These are phyloP conservation scores for Aspergillus phoenicis DNA, from an alignment of 2,329 filamentous ascomycete genomes.

Conservation along the genomic window DNA sequence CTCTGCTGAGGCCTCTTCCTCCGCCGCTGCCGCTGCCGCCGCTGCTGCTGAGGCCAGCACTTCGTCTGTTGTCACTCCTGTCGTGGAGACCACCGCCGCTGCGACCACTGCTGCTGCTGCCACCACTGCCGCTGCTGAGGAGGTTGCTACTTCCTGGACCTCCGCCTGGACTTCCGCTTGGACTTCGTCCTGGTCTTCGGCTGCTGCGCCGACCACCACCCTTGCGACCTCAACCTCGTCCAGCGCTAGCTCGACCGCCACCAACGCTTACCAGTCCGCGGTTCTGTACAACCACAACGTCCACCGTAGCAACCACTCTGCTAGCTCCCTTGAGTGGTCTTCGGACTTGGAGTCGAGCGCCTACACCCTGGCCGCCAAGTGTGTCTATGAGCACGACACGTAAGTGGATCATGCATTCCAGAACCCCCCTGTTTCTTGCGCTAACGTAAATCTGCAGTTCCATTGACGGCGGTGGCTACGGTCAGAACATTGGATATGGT, in stretches of 20 bases:
- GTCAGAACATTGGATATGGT: constrained; percentile 87
- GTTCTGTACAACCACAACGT: constrained; percentile 77
- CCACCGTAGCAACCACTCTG: constrained; percentile 81
- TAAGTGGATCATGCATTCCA: constrained; percentile 42
- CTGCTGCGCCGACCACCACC: constrained; percentile 11
- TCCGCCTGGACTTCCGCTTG: constrained; percentile 18
- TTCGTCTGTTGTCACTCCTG: not conserved
- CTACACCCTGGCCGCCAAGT: constrained; percentile 62
- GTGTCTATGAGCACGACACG: constrained; percentile 75
- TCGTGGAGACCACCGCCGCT: not conserved
- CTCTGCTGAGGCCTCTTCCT: not conserved
- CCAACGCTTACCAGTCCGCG: constrained; percentile 21
- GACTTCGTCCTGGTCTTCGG: constrained; percentile 16
- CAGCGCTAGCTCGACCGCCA: constrained; percentile 19
- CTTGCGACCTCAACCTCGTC: constrained; percentile 22
- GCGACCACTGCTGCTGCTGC: not conserved
- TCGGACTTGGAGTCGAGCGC: constrained; percentile 66
- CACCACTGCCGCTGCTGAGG: not conserved
- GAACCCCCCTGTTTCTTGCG: not conserved
- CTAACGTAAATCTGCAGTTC: constrained; percentile 40
- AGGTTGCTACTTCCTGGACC: constrained; percentile 9
- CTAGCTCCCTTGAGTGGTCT: constrained; percentile 66
- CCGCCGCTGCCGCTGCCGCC: not conserved
- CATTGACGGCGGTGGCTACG: constrained; percentile 66
- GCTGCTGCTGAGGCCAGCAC: not conserved